Evolutionary conservation across 1,284 basidiomycete genomes (phyloP).

Genomic region (Cryptococcus deneoformans): DNA sequence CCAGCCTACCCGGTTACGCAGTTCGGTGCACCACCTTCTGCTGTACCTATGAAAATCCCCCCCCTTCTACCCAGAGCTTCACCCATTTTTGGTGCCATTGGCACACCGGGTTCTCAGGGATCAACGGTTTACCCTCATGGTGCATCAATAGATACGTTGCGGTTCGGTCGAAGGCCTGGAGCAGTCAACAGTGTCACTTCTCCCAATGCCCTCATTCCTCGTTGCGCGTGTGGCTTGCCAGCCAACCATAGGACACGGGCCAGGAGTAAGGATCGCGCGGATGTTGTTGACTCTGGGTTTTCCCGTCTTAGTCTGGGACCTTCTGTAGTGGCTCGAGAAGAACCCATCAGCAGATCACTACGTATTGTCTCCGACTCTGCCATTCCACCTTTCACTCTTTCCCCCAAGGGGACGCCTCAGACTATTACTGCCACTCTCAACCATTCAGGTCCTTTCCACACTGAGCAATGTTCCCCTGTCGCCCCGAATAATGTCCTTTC

Average conservation of each 20-base stretch:
- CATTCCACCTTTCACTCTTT: slow-evolving; percentile 7
- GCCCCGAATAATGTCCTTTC: slow-evolving; percentile 30
- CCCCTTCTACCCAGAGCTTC: slow-evolving; percentile 14
- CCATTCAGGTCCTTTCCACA: slow-evolving; percentile 4
- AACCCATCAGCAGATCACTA: slow-evolving; percentile 8
- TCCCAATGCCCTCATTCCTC: slow-evolving; percentile 40
- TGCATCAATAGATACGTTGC: slow-evolving; percentile 42
- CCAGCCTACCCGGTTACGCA: slow-evolving; percentile 36
- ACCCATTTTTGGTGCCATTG: slow-evolving; percentile 3
- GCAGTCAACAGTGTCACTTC: slow-evolving; percentile 42
- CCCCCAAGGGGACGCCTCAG: background rate
- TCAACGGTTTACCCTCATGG: slow-evolving; percentile 23
- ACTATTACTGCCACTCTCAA: background rate
- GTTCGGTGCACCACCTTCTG: slow-evolving; percentile 16
- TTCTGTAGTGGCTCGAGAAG: slow-evolving; percentile 11
- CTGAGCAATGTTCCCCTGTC: slow-evolving; percentile 10
- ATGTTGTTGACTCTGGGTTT: slow-evolving; percentile 26
- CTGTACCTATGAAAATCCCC: slow-evolving; percentile 44
- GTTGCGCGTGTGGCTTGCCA: slow-evolving; percentile 43
- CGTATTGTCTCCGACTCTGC: slow-evolving; percentile 28
- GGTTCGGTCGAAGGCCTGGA: slow-evolving; percentile 43
- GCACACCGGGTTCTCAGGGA: slow-evolving; percentile 18
- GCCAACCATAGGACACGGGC: slow-evolving; percentile 30
- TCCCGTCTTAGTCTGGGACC: slow-evolving; percentile 34
- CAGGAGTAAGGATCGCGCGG: slow-evolving; percentile 28